Conservation (phyloP, 1,284 basidiomycete genomes). For the Heterobasidion occidentale region DNA sequence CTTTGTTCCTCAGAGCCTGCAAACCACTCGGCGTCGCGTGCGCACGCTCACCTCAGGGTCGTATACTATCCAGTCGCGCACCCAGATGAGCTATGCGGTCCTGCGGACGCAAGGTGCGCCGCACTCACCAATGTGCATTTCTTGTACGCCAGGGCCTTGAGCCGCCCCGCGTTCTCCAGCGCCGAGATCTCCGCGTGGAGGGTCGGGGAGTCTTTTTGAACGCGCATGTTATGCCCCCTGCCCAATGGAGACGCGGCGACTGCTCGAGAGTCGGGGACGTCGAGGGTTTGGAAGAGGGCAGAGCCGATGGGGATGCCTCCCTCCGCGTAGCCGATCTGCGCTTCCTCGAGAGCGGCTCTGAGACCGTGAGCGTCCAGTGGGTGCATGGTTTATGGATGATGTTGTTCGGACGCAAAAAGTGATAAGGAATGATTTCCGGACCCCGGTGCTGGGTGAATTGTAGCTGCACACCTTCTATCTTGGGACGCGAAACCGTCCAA, state of each 20-base stretch:
- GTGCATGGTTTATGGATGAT: too few relatives aligned
- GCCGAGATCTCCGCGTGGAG: conserved; percentile 50
- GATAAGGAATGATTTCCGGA: too few relatives aligned
- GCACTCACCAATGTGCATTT: conserved; percentile 37
- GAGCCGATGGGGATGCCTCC: conserved; percentile 57
- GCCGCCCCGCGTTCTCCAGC: conserved; percentile 41
- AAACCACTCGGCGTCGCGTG: background rate
- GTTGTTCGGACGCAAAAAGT: too few relatives aligned
- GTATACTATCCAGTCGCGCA: conserved; percentile 26
- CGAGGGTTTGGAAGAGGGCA: conserved; percentile 19
- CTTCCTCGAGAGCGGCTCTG: conserved; percentile 7
- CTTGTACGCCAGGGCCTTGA: conserved; percentile 33
- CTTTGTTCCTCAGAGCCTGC: background rate
- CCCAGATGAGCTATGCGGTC: background rate
- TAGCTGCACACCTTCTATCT: background rate
- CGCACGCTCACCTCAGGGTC: conserved; percentile 36
- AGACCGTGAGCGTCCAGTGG: conserved; percentile 7
- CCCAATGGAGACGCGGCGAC: conserved; percentile 23
- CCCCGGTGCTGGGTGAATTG: background rate
- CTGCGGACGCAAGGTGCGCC: background rate
- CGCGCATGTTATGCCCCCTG: conserved; percentile 41
- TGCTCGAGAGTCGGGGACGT: background rate
- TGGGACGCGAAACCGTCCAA: too few relatives aligned
- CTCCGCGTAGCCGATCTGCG: conserved; percentile 18
- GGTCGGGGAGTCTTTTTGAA: conserved; percentile 46